Conservation (phyloP, 192 early-diverging fungal genomes). For the Coemansia sp. region DNA sequence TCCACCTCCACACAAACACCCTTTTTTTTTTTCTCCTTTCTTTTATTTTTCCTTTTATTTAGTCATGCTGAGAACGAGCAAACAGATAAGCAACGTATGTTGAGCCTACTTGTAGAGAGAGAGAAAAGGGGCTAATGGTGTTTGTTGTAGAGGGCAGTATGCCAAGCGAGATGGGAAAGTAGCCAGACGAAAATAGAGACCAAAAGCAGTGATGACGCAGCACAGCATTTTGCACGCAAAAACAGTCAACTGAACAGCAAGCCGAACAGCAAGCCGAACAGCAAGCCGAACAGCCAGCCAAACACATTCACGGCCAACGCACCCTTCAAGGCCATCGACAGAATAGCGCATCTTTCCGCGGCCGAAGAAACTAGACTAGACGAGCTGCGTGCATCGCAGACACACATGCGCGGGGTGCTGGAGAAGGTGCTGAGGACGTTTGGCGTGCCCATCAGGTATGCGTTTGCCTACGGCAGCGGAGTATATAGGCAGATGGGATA, state of each 20-base stretch:
- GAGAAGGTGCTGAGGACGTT: slow-evolving; percentile 29
- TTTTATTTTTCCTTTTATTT: no score
- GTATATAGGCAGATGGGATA: slow-evolving; percentile 90
- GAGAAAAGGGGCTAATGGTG: no score
- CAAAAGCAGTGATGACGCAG: slow-evolving; percentile 1
- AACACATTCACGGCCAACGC: no score
- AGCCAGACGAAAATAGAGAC: background rate
- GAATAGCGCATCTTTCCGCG: slow-evolving; percentile 11
- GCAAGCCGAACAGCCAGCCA: no score
- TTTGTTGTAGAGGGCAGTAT: background rate
- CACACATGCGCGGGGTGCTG: slow-evolving; percentile 21
- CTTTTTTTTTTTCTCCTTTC: no score
- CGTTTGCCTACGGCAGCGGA: slow-evolving; percentile 94
- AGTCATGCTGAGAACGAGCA: background rate
- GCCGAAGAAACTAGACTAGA: slow-evolving; percentile 32
- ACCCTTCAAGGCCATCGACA: slow-evolving; percentile 12
- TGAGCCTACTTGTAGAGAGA: no score
- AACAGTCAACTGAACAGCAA: no score
- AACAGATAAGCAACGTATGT: background rate
- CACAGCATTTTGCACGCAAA: slow-evolving; percentile 23
- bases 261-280: no score
- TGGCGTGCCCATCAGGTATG: slow-evolving; percentile 54
- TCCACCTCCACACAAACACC: no score
- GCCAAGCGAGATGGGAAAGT: slow-evolving; percentile 36
- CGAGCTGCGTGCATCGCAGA: slow-evolving; percentile 21